phyloP scores from a whole-genome alignment of 768 basidiomycete genomes.

The Podaxis mareebaensis region DNA sequence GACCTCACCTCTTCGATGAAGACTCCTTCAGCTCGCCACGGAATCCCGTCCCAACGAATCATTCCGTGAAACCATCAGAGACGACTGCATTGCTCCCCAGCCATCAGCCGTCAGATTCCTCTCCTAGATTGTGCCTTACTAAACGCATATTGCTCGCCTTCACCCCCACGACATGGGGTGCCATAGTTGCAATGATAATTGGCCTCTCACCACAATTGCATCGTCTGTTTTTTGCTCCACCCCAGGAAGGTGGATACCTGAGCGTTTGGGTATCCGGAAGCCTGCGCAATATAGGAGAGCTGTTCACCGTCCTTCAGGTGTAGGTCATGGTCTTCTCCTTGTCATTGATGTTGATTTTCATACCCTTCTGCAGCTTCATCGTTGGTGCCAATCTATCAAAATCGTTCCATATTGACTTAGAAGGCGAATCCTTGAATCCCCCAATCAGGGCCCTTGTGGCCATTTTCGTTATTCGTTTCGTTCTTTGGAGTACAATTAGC shows the following conservation, averaged over 20 bases:
- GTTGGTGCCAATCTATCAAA: neutral
- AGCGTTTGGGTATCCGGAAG: neutral
- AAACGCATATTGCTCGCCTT: neutral
- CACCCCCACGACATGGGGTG: neutral
- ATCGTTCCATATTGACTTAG: neutral
- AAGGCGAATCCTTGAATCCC: neutral
- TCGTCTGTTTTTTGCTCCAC: neutral
- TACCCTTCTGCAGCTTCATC: neutral
- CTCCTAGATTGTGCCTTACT: no score
- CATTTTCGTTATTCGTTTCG: neutral
- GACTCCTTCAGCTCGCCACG: neutral
- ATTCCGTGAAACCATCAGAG: neutral
- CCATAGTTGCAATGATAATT: neutral
- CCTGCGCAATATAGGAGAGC: neutral
- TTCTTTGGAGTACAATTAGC: conserved; percentile 2
- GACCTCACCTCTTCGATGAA: neutral
- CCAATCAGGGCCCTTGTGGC: neutral
- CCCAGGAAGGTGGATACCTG: neutral
- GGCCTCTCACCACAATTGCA: neutral
- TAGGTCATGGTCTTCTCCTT: neutral
- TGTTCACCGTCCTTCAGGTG: neutral
- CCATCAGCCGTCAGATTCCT: neutral
- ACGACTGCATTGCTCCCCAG: neutral
- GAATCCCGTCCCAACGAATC: neutral
- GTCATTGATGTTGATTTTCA: neutral